A percentile compares a stretch with the other conserved stretches of the same genome.
Evolutionary conservation across 495 filamentous ascomycete genomes (phyloP).

Genomic region (Talaromyces adpressus): DNA sequence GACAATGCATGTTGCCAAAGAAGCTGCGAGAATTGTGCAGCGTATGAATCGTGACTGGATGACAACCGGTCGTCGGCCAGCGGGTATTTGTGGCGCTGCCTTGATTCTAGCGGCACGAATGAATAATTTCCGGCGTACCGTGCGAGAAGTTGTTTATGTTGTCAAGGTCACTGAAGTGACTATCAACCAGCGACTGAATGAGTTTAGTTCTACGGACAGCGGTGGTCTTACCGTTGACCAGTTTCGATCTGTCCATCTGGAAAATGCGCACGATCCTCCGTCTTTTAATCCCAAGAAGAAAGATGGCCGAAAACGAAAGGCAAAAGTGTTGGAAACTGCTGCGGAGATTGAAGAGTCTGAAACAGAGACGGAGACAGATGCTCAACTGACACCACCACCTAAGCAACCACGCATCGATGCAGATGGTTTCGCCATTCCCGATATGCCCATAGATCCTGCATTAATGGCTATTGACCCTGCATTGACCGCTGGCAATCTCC

Average conservation of each 20-base stretch:
- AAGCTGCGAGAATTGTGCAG: slow-evolving; percentile 76
- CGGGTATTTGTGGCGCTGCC: slow-evolving; percentile 89
- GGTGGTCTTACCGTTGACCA: slow-evolving; percentile 77
- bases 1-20: slow-evolving; percentile 73
- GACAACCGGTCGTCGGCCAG: slow-evolving; percentile 82
- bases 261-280: slow-evolving; percentile 71
- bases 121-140: slow-evolving; percentile 91
- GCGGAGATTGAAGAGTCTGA: slow-evolving; percentile 36
- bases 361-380: slow-evolving; percentile 7
- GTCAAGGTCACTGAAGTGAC: slow-evolving; percentile 92
- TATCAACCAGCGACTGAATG: slow-evolving; percentile 78
- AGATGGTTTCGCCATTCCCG: slow-evolving; percentile 42
- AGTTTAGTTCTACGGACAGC: slow-evolving; percentile 78
- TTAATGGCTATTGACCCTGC: slow-evolving; percentile 31
- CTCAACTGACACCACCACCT: slow-evolving; percentile 11
- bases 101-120: slow-evolving; percentile 91
- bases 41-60: slow-evolving; percentile 97
- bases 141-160: slow-evolving; percentile 89
- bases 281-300: slow-evolving; percentile 58
- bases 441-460: slow-evolving; percentile 38
- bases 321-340: slow-evolving; percentile 39
- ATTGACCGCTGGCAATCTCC: slow-evolving; percentile 15
- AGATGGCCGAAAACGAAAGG: slow-evolving; percentile 32
- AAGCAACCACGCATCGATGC: slow-evolving; percentile 32
- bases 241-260: slow-evolving; percentile 63